Base-by-base conservation (phyloP, 2,329 filamentous ascomycete genomes). In the Tolypocladium capitatum region DNA sequence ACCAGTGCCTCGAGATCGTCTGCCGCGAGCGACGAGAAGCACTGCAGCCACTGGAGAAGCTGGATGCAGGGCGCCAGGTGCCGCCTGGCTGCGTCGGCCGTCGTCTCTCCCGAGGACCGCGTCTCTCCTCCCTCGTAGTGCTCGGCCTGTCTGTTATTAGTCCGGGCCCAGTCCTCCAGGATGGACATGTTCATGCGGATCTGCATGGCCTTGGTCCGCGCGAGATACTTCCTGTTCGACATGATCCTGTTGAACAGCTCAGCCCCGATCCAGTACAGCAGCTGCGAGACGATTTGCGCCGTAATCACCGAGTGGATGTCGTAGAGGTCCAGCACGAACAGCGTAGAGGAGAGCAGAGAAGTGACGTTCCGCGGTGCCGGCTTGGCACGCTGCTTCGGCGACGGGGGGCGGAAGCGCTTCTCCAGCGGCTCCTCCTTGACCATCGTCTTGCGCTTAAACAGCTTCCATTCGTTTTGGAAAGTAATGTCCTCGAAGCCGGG, bases 191-290 rank as follows among this genome's bases (percentile, higher is more conserved):
- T 98, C 90, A 98, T 97, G 55, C 92, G 86, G 57, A 98, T 97
- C 64, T 98, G 92, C 92, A 98, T 98, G 4, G 92, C 92, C 66
- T 98, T 98, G 18, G 92, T 98, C 46, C 92, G 79, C 6, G 92
- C 91, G 10, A 98, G 74, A 60, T 96, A 98, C 63, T 91, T 90
- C 54, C 88, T 81, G 60, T 94, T 96, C 30, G 86, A 91, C 86
- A 98, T 95, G 64, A 98, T 86, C 49, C 91, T 84, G 65, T 98
- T 98, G 71, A 98, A 98, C 9, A 97, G 78, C 66, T 98, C 92
- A 0, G 91, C 87, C 7, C 90, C 86, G 16, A 98, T 76, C 92
- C 92, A 98, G 68, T 96, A 98, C 41, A 97, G 75, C 2, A 98
- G 74, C 60, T 98, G 92, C 4, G 90, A 86, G 27, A 96, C 71